Base-by-base conservation (phyloP, 2,329 filamentous ascomycete genomes). In the Berkeleyomyces rouxiae region DNA sequence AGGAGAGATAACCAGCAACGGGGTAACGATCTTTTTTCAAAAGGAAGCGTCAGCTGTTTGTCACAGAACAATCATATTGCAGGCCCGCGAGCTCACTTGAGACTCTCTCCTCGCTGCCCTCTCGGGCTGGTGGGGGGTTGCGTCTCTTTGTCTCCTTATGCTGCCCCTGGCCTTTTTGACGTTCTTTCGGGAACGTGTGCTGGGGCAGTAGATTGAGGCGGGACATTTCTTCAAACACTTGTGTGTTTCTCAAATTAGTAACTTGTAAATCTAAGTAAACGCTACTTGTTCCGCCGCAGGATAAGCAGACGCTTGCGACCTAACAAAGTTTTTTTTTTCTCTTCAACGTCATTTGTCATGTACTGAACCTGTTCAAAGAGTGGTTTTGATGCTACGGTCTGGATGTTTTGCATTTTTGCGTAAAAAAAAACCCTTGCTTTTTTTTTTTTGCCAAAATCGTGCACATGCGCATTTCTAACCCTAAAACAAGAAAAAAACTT, bases 31-130 rank as follows among this genome's bases (percentile, higher is more conserved):
- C 49, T 61, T 61, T 59, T 55, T 59, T 55, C 44, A 23, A 61
- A 64, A 61, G 59, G 63, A 65, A 65, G 63, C 63, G 63, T 65
- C 63, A 62, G 60, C 63, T 65, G 63, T 61, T 59, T 65, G 63
- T 65, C 63, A 65, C 63, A 65, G 63, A 65, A 62, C 40, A 65
- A 65, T 65, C 63, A 65, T 23, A 65, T 65, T 65, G 63, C 63
- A 65, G 63, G 63, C 63, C 63, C 63, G 63, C 63, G 61, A 65
- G 63, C 63, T 65, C 63, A 59, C 13, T 65, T 60, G 58, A 59
- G 51, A n/a, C 36, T 37, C 36, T 46, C n/a, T 31, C 37, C 10
- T 10, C 7, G 9, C 37, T 11, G 6, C 42, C 53, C 47, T 51
- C 33, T 42, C 58, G 40, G 42, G 16, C 33, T n/a, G 31, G n/a